Evolutionary conservation across 2,329 filamentous ascomycete genomes (phyloP).

Genomic region (Epichloe glyceriae): DNA sequence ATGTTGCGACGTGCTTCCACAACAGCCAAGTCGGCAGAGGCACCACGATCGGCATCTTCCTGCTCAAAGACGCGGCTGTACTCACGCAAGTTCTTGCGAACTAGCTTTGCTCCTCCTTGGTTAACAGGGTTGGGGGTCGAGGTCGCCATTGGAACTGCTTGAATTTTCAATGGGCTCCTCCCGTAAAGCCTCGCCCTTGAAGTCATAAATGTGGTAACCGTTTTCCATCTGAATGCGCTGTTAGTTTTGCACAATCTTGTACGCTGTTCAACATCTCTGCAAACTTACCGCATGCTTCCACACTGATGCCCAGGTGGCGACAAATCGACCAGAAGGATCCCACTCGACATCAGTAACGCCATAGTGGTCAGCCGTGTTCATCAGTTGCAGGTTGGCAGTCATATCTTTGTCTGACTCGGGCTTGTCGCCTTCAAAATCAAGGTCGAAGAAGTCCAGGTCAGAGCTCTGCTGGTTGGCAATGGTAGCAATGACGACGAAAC

Average conservation of each 20-base stretch:
- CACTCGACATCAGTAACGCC: slow-evolving; percentile 96
- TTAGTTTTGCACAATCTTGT: not conserved
- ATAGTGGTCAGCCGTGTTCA: slow-evolving; percentile 91
- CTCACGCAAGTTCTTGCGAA: slow-evolving; percentile 96
- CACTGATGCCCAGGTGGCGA: slow-evolving; percentile 81
- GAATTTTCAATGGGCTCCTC: slow-evolving; percentile 91
- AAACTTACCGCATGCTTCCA: slow-evolving; percentile 87
- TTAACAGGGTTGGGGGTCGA: slow-evolving; percentile 77
- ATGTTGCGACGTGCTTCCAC: slow-evolving; percentile 73
- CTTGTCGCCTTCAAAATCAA: slow-evolving; percentile 97
- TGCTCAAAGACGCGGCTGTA: slow-evolving; percentile 93
- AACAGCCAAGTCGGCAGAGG: slow-evolving; percentile 85
- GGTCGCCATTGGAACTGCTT: slow-evolving; percentile 96
- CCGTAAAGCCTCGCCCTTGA: slow-evolving; percentile 76
- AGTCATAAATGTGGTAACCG: slow-evolving; percentile 96
- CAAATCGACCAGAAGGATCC: slow-evolving; percentile 91
- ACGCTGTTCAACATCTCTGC: not conserved
- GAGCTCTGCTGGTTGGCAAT: slow-evolving; percentile 87
- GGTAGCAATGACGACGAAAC: slow-evolving; percentile 89
- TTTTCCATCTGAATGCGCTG: slow-evolving; percentile 72
- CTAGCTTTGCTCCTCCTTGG: slow-evolving; percentile 95
- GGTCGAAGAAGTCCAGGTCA: slow-evolving; percentile 93
- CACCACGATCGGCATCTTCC: slow-evolving; percentile 85
- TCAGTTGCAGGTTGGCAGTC: slow-evolving; percentile 85
- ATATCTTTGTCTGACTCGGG: slow-evolving; percentile 86